Evolutionary conservation across 108 stramenopile genomes (phyloP).

Genomic region (Nitzschia putrida): DNA sequence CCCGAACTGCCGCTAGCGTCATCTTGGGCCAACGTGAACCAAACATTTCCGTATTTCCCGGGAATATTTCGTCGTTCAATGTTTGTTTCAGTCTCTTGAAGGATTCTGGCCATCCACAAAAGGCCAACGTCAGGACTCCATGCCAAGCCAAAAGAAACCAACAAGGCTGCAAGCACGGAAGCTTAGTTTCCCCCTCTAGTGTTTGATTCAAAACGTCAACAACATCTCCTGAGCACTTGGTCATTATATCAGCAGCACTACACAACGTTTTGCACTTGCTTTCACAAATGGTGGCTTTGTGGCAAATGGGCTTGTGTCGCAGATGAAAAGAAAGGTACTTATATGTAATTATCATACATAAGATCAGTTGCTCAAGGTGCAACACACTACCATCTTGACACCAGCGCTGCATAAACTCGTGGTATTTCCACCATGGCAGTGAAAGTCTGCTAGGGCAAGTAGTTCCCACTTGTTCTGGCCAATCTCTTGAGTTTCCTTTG

Average conservation of each 20-base stretch:
- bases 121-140: not conserved
- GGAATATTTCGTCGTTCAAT: not conserved
- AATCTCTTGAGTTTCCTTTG: too few relatives aligned
- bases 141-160: not conserved
- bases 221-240: not conserved
- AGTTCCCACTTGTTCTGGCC: too few relatives aligned
- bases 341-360: too few relatives aligned
- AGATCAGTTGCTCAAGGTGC: too few relatives aligned
- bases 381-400: too few relatives aligned
- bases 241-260: not conserved
- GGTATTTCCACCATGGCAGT: too few relatives aligned
- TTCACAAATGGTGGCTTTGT: too few relatives aligned
- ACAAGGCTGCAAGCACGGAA: not conserved
- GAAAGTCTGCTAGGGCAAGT: too few relatives aligned
- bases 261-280: too few relatives aligned
- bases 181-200: not conserved
- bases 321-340: too few relatives aligned
- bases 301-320: too few relatives aligned
- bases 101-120: not conserved
- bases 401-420: too few relatives aligned
- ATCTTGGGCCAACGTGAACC: conserved; percentile 1
- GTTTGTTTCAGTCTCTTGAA: not conserved
- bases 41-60: not conserved
- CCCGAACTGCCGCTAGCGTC: not conserved
- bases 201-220: not conserved